Conservation (phyloP, 805 yeast species). For the Yamadazyma olivae region DNA sequence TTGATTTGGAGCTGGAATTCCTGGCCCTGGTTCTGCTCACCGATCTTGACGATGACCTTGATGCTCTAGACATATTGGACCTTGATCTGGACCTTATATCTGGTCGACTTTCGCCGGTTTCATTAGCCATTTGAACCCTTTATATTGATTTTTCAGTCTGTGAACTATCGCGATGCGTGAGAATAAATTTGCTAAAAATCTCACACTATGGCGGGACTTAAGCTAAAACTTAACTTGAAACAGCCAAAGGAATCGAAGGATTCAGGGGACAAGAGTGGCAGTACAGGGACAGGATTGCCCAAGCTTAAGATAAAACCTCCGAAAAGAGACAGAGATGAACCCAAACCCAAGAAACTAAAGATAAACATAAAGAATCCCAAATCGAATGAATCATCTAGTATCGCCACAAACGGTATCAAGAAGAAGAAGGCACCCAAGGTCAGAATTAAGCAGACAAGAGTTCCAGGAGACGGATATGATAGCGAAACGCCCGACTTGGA, state of each 20-base stretch:
- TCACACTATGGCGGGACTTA: conserved; percentile 3
- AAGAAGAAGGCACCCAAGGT: conserved; percentile 39
- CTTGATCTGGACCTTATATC: background rate
- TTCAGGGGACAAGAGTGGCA: background rate
- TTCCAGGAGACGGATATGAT: conserved; percentile 95
- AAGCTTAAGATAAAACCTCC: conserved; percentile 4
- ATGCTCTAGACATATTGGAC: background rate
- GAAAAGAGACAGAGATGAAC: conserved; percentile 13
- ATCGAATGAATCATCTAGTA: background rate
- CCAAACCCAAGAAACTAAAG: conserved; percentile 18
- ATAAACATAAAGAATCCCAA: conserved; percentile 1
- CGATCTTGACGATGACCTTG: background rate
- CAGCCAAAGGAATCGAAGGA: conserved; percentile 1
- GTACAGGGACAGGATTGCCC: background rate
- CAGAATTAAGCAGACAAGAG: conserved; percentile 56
- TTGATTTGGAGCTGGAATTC: background rate
- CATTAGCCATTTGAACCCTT: too few species aligned
- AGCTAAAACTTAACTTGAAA: conserved; percentile 3
- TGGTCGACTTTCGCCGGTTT: too few species aligned
- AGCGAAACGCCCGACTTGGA: conserved; percentile 95
- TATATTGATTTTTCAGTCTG: too few species aligned
- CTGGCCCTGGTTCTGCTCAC: background rate
- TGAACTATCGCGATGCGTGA: too few species aligned
- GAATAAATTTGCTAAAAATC: too few species aligned
- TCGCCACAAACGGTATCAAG: background rate